phyloP scores from a whole-genome alignment of 2,329 filamentous ascomycete genomes.

The Cladosporium colombiae region DNA sequence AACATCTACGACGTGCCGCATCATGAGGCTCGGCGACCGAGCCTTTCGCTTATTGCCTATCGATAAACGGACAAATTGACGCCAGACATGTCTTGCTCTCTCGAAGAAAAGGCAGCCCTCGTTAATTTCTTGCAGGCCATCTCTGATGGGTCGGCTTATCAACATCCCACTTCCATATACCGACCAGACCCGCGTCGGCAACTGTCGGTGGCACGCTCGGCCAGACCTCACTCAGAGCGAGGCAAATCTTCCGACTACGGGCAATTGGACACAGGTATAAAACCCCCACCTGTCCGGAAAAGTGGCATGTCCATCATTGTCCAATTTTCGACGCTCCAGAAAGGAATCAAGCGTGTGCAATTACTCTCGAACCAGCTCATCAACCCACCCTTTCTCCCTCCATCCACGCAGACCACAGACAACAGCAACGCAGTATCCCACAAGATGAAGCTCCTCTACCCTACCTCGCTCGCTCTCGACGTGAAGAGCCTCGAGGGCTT shows the following conservation, averaged over 20 bases:
- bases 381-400: background rate
- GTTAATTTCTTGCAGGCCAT: background rate
- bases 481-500: constrained; percentile 59
- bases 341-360: constrained; percentile 10
- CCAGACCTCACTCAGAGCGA: constrained; percentile 17
- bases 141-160: background rate
- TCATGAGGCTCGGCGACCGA: constrained; percentile 13
- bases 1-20: background rate
- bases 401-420: background rate
- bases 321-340: background rate
- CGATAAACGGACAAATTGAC: constrained; percentile 15
- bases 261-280: constrained; percentile 1
- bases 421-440: background rate
- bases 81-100: background rate
- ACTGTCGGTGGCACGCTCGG: constrained; percentile 17
- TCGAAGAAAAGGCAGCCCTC: background rate
- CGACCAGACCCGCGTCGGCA: constrained; percentile 7
- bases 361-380: constrained; percentile 12
- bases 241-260: constrained; percentile 19
- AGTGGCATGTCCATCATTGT: constrained; percentile 16
- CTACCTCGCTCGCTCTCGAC: constrained; percentile 62
- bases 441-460: constrained; percentile 67
- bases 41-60: background rate
- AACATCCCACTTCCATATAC: background rate
- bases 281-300: constrained; percentile 9